phyloP scores from a whole-genome alignment of 2,329 filamentous ascomycete species.

The Cordyceps militaris region DNA sequence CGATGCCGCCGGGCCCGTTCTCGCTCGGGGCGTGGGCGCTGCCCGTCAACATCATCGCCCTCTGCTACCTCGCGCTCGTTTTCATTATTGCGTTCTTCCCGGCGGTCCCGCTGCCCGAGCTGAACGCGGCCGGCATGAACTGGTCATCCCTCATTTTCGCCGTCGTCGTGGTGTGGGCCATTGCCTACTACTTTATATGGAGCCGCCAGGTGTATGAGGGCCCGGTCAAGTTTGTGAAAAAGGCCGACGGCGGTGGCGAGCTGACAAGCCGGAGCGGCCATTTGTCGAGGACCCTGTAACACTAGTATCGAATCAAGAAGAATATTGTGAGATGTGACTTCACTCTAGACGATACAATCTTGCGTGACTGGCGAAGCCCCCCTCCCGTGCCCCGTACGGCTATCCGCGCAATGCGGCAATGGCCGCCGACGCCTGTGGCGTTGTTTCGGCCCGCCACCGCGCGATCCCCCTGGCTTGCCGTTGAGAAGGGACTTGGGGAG shows the following conservation, averaged over 20 bases:
- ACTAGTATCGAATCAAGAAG: background rate
- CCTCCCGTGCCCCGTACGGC: background rate
- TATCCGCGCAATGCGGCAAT: background rate
- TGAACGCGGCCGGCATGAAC: conserved; percentile 36
- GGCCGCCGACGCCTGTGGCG: background rate
- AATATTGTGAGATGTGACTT: background rate
- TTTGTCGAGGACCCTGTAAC: background rate
- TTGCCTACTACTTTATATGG: conserved; percentile 30
- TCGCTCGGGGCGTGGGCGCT: conserved; percentile 35
- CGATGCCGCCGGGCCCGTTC: conserved; percentile 16
- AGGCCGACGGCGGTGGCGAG: background rate
- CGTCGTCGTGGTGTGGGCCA: conserved; percentile 30
- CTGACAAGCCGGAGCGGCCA: background rate
- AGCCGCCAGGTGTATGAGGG: conserved; percentile 17
- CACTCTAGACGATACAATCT: background rate
- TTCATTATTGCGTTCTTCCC: conserved; percentile 45
- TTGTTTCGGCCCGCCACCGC: conserved; percentile 1
- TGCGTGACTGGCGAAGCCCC: background rate
- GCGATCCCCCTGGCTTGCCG: background rate
- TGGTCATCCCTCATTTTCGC: conserved; percentile 40
- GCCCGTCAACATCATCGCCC: conserved; percentile 34
- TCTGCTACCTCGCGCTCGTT: conserved; percentile 36
- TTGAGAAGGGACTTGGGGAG: too few species aligned
- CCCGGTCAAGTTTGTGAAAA: conserved; percentile 12
- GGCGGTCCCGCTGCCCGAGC: conserved; percentile 25